These are phyloP conservation scores for Aegilops bicornis DNA, from an alignment of 176 grass and related monocot species.

Conservation along the genomic window DNA sequence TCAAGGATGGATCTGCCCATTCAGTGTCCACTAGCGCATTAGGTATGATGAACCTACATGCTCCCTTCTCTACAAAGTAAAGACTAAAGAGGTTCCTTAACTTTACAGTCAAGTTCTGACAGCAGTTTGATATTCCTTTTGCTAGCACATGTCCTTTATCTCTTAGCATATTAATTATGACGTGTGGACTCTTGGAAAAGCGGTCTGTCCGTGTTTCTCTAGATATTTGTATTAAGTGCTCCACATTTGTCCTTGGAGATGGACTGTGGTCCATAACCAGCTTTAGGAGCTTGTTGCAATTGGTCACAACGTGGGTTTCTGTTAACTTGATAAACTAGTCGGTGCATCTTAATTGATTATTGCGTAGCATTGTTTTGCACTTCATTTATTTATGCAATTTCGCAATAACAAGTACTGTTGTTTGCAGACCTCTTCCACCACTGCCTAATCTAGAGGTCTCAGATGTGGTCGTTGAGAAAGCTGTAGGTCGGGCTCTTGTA, in stretches of 20 bases:
- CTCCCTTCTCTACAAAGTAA: conserved; percentile 26
- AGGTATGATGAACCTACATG: conserved; percentile 13
- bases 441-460: conserved; percentile 88
- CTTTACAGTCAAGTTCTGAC: conserved; percentile 31
- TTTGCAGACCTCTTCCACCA: conserved; percentile 84
- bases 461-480: conserved; percentile 65
- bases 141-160: neutral
- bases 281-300: neutral
- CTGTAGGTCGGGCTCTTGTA: conserved; percentile 44
- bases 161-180: neutral
- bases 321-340: neutral
- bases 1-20: neutral
- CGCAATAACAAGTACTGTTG: neutral
- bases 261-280: neutral
- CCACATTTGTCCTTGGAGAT: neutral
- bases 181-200: neutral
- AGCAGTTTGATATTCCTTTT: neutral
- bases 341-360: neutral
- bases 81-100: conserved; percentile 10
- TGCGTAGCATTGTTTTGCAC: neutral
- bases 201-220: neutral
- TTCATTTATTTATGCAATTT: conserved; percentile 10
- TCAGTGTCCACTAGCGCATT: neutral
- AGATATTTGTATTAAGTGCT: neutral
- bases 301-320: neutral